phyloP scores from a whole-genome alignment of 2,329 filamentous ascomycete genomes.

The Phaeosphaeriaceae sp. region DNA sequence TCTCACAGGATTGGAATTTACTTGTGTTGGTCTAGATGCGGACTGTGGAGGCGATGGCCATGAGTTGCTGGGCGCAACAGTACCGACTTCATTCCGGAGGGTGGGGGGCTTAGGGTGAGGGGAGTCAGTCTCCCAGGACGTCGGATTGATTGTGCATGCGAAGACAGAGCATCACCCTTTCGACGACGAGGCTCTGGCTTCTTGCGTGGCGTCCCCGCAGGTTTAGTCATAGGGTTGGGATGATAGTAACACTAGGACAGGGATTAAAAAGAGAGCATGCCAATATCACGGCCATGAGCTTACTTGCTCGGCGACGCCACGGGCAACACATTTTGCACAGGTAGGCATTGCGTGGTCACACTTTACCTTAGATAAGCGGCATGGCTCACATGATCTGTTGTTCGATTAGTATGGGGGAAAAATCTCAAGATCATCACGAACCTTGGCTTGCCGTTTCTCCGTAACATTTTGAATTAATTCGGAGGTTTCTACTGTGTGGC shows the following conservation, averaged over 20 bases:
- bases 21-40: constrained; percentile 23
- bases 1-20: constrained; percentile 29
- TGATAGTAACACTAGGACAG: constrained; percentile 43
- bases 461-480: constrained; percentile 29
- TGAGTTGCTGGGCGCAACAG: constrained; percentile 13
- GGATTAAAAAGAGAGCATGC: constrained; percentile 10
- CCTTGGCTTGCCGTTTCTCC: constrained; percentile 47
- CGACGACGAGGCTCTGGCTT: constrained; percentile 40
- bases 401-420: constrained; percentile 19
- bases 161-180: constrained; percentile 23
- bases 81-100: constrained; percentile 32
- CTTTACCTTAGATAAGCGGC: constrained; percentile 44
- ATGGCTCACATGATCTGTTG: constrained; percentile 44
- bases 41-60: constrained; percentile 43
- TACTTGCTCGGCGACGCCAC: constrained; percentile 43
- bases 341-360: constrained; percentile 45
- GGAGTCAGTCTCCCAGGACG: constrained; percentile 28
- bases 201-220: constrained; percentile 44
- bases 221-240: constrained; percentile 46
- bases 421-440: constrained; percentile 15
- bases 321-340: constrained; percentile 42
- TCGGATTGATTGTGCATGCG: constrained; percentile 15
- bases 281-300: constrained; percentile 4
- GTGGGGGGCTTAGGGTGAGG: constrained; percentile 37
- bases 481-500: not conserved